phyloP scores from a whole-genome alignment of 2,329 filamentous ascomycete species.

The Alternaria conjuncta region DNA sequence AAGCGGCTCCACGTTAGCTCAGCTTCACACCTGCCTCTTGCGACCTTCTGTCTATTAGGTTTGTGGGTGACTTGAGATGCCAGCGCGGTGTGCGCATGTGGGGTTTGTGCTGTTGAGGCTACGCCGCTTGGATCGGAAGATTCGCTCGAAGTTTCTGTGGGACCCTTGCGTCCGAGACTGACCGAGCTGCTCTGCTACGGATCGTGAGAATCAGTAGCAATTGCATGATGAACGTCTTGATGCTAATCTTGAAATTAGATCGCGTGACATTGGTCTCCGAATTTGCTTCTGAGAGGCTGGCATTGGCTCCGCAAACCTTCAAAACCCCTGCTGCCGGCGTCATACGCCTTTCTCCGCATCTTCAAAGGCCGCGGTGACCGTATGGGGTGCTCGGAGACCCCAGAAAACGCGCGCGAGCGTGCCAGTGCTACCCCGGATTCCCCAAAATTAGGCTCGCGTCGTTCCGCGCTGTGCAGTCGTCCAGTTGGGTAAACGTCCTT shows the following conservation, averaged over 20 bases:
- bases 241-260: not conserved
- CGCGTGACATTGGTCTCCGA: constrained; percentile 1
- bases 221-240: constrained; percentile 1
- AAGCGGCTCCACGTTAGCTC: not conserved
- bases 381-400: constrained; percentile 14
- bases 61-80: not conserved
- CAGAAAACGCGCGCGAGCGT: constrained; percentile 6
- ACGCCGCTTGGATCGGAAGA: constrained; percentile 7
- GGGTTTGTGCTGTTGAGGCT: constrained; percentile 9
- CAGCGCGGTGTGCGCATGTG: not conserved
- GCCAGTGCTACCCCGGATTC: constrained; percentile 24
- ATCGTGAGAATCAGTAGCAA: constrained; percentile 5
- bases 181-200: constrained; percentile 14
- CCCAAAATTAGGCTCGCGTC: constrained; percentile 26
- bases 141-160: constrained; percentile 25
- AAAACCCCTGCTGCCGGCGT: not conserved
- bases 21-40: not conserved
- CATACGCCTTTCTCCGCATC: not conserved
- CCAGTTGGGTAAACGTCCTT: constrained; percentile 10
- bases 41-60: not conserved
- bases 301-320: not conserved
- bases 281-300: not conserved
- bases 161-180: constrained; percentile 17
- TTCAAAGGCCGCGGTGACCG: constrained; percentile 14
- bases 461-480: constrained; percentile 25